Evolutionary conservation across 345 rosid genomes (phyloP).

Genomic region (Pelargonium nanum): DNA sequence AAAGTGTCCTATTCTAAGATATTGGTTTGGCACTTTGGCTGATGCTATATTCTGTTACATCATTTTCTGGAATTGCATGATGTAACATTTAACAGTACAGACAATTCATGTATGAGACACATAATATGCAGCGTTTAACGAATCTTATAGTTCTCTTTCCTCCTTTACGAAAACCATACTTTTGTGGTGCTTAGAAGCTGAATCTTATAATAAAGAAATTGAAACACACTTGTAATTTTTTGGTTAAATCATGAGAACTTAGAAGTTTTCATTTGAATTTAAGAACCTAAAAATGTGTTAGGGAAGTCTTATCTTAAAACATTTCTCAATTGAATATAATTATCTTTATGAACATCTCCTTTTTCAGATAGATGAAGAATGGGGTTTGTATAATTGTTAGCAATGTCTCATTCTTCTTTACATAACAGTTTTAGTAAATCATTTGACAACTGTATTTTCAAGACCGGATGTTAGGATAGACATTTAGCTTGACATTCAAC

Average conservation of each 20-base stretch:
- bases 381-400: not conserved
- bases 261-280: not conserved
- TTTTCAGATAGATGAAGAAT: too few species aligned
- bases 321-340: not conserved
- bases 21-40: not conserved
- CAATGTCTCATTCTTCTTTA: not conserved
- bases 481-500: not conserved
- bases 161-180: not conserved
- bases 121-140: not conserved
- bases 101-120: not conserved
- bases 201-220: too few species aligned
- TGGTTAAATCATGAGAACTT: not conserved
- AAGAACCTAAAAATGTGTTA: not conserved
- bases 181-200: not conserved
- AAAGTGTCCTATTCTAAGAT: not conserved
- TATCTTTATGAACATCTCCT: too few species aligned
- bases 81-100: not conserved
- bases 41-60: not conserved
- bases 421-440: not conserved
- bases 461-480: too few species aligned
- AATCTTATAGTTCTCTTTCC: too few species aligned
- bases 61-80: not conserved
- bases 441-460: not conserved
- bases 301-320: not conserved
- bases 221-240: not conserved